Percentiles rank a stretch among this genome's conserved stretches.
These are phyloP conservation scores for Exserohilum rostratum DNA, from an alignment of 2,329 filamentous ascomycete species.

Conservation along the genomic window DNA sequence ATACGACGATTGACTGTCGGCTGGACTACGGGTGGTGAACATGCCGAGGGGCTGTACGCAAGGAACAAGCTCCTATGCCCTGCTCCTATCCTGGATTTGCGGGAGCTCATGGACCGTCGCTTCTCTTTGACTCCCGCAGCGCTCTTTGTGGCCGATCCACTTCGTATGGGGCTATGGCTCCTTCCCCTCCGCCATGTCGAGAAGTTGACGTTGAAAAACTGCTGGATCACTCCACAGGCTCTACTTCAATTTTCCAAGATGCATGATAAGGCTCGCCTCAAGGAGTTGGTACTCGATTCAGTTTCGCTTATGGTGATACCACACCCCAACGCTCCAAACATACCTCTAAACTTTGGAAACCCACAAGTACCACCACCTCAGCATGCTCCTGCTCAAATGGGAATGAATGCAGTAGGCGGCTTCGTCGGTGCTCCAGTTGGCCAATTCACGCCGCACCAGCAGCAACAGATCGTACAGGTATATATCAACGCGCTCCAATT, in stretches of 20 bases:
- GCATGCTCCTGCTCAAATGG: conserved; percentile 2
- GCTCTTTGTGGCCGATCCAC: conserved; percentile 16
- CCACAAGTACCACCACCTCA: conserved; percentile 4
- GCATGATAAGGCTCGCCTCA: conserved; percentile 57
- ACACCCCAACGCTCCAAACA: conserved; percentile 10
- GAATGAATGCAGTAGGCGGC: conserved; percentile 7
- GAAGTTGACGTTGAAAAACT: conserved; percentile 69
- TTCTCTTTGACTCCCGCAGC: conserved; percentile 8
- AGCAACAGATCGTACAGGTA: conserved; percentile 20
- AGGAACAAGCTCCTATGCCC: conserved; percentile 68
- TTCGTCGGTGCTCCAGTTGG: conserved; percentile 13
- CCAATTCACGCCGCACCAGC: conserved; percentile 19
- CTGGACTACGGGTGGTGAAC: conserved; percentile 71
- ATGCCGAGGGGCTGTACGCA: conserved; percentile 65
- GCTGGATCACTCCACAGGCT: conserved; percentile 68
- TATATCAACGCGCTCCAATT: conserved; percentile 25
- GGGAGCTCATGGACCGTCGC: conserved; percentile 5
- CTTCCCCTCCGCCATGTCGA: conserved; percentile 63
- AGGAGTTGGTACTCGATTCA: conserved; percentile 65
- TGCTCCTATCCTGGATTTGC: conserved; percentile 58
- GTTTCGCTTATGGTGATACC: conserved; percentile 63
- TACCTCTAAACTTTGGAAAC: conserved; percentile 9
- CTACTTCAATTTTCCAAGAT: conserved; percentile 59
- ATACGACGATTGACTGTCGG: conserved; percentile 68
- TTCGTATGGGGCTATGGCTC: conserved; percentile 38